Evolutionary conservation across 805 yeast genomes (phyloP).

Genomic region (Saturnispora besseyi): DNA sequence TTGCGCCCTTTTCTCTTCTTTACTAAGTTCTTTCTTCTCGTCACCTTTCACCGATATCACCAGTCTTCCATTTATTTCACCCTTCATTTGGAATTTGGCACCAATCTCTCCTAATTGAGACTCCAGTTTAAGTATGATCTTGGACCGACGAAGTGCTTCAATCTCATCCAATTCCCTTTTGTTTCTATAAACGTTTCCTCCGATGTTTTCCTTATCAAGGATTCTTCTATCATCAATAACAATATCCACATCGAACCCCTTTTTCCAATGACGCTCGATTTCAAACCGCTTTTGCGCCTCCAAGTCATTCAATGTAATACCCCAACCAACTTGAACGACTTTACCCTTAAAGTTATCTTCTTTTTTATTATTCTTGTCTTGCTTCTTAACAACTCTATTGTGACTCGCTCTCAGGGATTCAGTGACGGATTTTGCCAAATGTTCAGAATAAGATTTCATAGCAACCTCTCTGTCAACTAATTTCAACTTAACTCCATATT

Average conservation of each 20-base stretch:
- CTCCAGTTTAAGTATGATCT: slow-evolving; percentile 24
- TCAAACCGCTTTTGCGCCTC: slow-evolving; percentile 45
- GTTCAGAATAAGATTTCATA: slow-evolving; percentile 23
- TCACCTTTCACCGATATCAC: slow-evolving; percentile 14
- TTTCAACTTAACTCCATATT: slow-evolving; percentile 14
- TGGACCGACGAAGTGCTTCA: slow-evolving; percentile 29
- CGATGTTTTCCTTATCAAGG: slow-evolving; percentile 15
- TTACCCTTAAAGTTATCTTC: slow-evolving; percentile 22
- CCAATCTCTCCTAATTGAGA: slow-evolving; percentile 18
- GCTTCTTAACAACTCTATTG: slow-evolving; percentile 13
- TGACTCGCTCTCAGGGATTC: slow-evolving; percentile 11
- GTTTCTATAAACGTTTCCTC: not conserved
- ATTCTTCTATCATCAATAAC: slow-evolving; percentile 33
- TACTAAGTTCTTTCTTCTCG: slow-evolving; percentile 9
- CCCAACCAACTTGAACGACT: slow-evolving; percentile 45
- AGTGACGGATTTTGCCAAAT: slow-evolving; percentile 18
- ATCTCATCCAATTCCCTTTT: slow-evolving; percentile 19
- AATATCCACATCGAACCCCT: slow-evolving; percentile 34
- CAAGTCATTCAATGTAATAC: slow-evolving; percentile 44
- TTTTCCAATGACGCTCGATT: slow-evolving; percentile 35
- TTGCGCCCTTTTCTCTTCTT: slow-evolving; percentile 23
- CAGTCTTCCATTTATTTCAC: slow-evolving; percentile 14
- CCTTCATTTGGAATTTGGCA: slow-evolving; percentile 21
- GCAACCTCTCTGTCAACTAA: slow-evolving; percentile 19
- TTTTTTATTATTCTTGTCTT: slow-evolving; percentile 7